Base-by-base conservation (phyloP, 805 yeast species). In the Wickerhamomyces chambardii region DNA sequence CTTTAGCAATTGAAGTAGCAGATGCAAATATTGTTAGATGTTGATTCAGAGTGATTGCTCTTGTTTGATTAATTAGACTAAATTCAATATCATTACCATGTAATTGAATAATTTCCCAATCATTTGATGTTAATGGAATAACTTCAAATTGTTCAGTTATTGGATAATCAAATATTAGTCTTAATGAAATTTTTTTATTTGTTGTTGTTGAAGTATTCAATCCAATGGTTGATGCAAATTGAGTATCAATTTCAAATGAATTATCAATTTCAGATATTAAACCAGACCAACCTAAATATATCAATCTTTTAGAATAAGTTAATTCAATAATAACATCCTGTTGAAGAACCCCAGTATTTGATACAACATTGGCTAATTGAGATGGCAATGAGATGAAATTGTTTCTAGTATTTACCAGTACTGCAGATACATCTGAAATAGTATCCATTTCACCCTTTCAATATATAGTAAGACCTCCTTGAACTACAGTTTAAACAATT, bases 91-190 rank as follows among this genome's bases (percentile, higher is more conserved):
- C 72, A 21, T 70, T 75, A 2, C 95, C 90, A 55, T 90, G 84
- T 3, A 82, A 56, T 50, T 89, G 95, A 3, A 87, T 83, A 19
- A 84, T 61, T 44, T 89, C 97, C 97, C 97, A 90, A 51, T 90
- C 98, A 5, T 80, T 68, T 2, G 78, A 56, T 0, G 84, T 68
- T 15, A 71, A 58, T 0, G 97, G 97, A 48, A 84, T 95, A 30
- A 90, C 66, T 47, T 73, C 77, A 3, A 89, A 77, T 4, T 76
- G 73, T 6, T 66, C 61, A 1, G 86, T 75, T 29, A 58, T 66
- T n/a, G 69, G 73, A 1, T 64, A 53, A 28, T 71, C 63, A 12
- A 73, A 61, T 36, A 70, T 67, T 35, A 80, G 50, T 27, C 59
- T 63, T 28, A 82, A 40, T 2, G 59, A 53, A 3, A 73, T 50